Percentiles rank a stretch among this genome's conserved stretches.
Evolutionary conservation across 1,284 basidiomycete species (phyloP).

Genomic region (Microbotryum violaceum): DNA sequence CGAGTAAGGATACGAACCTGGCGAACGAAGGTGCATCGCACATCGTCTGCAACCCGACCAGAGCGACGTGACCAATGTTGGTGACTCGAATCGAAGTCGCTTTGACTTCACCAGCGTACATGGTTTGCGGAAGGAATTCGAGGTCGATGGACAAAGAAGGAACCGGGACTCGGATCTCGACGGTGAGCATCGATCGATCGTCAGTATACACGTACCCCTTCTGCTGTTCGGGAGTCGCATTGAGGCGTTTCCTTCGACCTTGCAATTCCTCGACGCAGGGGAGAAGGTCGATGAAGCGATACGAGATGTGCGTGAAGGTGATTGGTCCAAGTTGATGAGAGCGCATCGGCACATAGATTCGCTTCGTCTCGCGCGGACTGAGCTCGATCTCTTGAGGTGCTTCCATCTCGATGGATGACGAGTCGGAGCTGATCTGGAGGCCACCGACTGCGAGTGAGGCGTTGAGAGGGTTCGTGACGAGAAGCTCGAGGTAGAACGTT

Average conservation of each 20-base stretch:
- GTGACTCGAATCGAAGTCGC: constrained; percentile 32
- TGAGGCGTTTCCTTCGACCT: constrained; percentile 42
- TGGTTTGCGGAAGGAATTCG: constrained; percentile 28
- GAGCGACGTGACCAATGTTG: constrained; percentile 37
- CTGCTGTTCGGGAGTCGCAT: constrained; percentile 43
- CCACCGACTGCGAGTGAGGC: constrained; percentile 36
- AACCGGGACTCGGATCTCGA: constrained; percentile 38
- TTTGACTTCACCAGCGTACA: constrained; percentile 40
- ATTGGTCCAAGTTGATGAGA: constrained; percentile 31
- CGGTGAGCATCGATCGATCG: constrained; percentile 40
- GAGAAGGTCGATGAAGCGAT: constrained; percentile 44
- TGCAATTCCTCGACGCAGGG: constrained; percentile 42
- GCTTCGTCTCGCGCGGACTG: constrained; percentile 40
- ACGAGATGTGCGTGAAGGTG: constrained; percentile 38
- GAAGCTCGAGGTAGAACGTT: constrained; percentile 42
- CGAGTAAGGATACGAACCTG: background rate
- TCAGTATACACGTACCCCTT: constrained; percentile 42
- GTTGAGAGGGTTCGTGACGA: constrained; percentile 45
- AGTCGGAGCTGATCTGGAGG: constrained; percentile 22
- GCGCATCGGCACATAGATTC: constrained; percentile 37
- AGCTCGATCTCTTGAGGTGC: constrained; percentile 38
- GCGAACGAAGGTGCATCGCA: constrained; percentile 34
- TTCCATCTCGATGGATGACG: constrained; percentile 27
- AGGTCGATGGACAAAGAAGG: constrained; percentile 39
- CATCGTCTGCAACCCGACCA: constrained; percentile 37